These are phyloP conservation scores for Fusarium protoensiforme DNA, from an alignment of 2,329 filamentous ascomycete species.

Conservation along the genomic window DNA sequence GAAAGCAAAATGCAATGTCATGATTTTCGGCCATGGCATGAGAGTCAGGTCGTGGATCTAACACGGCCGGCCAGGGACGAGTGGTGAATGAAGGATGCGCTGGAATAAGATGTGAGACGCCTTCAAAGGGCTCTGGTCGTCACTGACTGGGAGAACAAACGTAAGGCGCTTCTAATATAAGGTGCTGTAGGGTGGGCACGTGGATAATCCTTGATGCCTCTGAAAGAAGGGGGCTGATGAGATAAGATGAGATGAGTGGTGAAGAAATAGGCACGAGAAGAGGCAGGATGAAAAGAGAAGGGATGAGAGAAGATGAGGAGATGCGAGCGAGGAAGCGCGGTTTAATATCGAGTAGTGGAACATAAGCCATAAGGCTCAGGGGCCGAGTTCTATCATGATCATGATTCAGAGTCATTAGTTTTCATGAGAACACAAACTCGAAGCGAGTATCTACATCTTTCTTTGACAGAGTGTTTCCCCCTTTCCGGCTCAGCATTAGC, in stretches of 20 bases:
- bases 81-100: too few species aligned
- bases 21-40: background rate
- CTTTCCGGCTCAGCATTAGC: rapidly evolving
- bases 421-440: rapidly evolving
- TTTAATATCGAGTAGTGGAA: rapidly evolving
- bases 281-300: background rate
- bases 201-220: too few species aligned
- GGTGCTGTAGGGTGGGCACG: too few species aligned
- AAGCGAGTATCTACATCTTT: background rate
- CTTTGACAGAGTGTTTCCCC: background rate
- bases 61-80: background rate
- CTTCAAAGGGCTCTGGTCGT: too few species aligned
- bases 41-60: background rate
- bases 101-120: too few species aligned
- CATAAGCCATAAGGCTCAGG: background rate
- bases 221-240: background rate
- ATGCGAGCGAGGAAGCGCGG: background rate
- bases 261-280: too few species aligned
- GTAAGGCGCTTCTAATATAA: too few species aligned
- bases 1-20: background rate
- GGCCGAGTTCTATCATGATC: background rate
- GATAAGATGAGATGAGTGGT: background rate
- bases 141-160: too few species aligned
- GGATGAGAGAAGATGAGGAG: background rate
- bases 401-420: background rate